A percentile compares a stretch with the other conserved stretches of the same genome.
Conservation (phyloP, 257 asterid species). For the Solanum corneliomulleri region DNA sequence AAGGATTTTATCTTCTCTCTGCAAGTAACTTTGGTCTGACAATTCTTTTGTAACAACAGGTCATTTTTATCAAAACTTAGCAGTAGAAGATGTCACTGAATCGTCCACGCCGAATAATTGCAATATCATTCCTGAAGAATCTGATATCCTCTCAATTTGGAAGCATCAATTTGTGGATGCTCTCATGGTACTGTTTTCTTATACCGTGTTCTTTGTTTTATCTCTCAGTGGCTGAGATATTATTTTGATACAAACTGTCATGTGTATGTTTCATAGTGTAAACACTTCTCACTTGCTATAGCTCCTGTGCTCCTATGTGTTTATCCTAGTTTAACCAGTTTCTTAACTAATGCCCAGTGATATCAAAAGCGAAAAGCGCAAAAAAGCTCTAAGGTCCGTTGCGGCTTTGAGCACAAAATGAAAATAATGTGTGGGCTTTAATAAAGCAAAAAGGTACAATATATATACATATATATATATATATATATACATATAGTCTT, state of each 20-base stretch:
- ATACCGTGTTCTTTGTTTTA: background rate
- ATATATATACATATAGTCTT: background rate
- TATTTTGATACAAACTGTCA: background rate
- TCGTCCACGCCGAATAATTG: slow-evolving; percentile 21
- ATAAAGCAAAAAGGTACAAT: background rate
- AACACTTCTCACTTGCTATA: background rate
- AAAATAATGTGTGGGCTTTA: background rate
- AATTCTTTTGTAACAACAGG: slow-evolving; percentile 15
- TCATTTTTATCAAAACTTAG: slow-evolving; percentile 24
- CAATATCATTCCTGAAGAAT: slow-evolving; percentile 18
- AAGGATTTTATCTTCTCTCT: background rate
- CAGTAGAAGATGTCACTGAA: slow-evolving; percentile 23
- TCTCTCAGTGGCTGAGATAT: background rate
- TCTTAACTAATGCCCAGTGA: background rate
- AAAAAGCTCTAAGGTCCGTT: background rate
- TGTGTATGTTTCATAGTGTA: background rate
- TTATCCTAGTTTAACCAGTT: background rate
- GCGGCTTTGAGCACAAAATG: background rate
- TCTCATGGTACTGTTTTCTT: slow-evolving; percentile 30
- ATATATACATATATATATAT: too few relatives aligned
- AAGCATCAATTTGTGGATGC: slow-evolving; percentile 69
- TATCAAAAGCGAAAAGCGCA: background rate
- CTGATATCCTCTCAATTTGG: slow-evolving; percentile 41
- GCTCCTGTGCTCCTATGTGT: background rate
- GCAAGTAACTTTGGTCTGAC: background rate